phyloP scores from a whole-genome alignment of 495 filamentous ascomycete genomes.

The Hypoxylon lienhwacheense region DNA sequence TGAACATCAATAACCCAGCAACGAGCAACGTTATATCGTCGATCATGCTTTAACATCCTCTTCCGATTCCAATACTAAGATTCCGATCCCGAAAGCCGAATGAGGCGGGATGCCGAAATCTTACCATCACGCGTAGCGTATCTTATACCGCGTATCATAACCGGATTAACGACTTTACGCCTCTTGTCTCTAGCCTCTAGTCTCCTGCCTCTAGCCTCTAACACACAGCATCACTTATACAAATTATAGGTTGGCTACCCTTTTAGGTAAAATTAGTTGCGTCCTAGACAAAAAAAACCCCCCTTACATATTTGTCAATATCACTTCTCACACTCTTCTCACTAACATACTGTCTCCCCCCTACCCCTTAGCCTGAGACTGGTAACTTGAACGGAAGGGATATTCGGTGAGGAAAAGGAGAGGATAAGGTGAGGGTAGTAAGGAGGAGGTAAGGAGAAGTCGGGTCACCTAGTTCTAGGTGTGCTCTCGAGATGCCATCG shows the following conservation, averaged over 20 bases:
- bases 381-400: slow-evolving; percentile 12
- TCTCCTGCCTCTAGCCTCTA: background rate
- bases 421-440: no score
- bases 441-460: no score
- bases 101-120: background rate
- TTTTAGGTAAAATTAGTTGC: background rate
- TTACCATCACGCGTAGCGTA: slow-evolving; percentile 1
- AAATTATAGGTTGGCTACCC: no score
- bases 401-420: no score
- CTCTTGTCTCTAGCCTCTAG: background rate
- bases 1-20: slow-evolving; percentile 17
- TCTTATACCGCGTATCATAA: background rate
- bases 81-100: slow-evolving; percentile 4
- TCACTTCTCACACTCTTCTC: background rate
- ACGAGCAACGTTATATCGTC: background rate
- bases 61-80: slow-evolving; percentile 10
- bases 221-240: no score
- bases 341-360: background rate
- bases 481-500: slow-evolving; percentile 38
- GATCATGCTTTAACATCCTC: background rate
- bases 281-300: no score
- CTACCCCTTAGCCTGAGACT: slow-evolving; percentile 7
- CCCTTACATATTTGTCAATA: background rate
- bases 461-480: slow-evolving; percentile 26
- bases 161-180: background rate